Percentiles rank a stretch among this genome's conserved stretches.
These are phyloP conservation scores for Leucaena leucocephala DNA, from an alignment of 306 rosid genomes.

Conservation along the genomic window DNA sequence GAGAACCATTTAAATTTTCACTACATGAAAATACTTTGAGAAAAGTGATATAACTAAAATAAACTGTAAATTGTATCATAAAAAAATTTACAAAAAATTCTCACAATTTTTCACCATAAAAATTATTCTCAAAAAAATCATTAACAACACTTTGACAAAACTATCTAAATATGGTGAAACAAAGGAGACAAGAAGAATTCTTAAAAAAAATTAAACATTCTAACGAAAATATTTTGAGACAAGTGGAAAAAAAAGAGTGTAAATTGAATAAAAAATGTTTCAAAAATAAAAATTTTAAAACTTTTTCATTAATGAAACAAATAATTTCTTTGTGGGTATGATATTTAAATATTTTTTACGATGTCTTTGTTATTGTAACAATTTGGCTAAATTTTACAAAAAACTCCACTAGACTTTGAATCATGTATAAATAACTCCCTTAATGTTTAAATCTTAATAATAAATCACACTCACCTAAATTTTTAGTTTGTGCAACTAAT, in stretches of 20 bases:
- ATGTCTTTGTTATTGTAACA: no score
- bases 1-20: not conserved
- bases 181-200: not conserved
- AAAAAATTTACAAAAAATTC: not conserved
- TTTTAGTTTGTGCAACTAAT: no score
- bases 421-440: no score
- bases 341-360: not conserved
- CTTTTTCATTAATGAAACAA: no score
- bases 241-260: not conserved
- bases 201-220: not conserved
- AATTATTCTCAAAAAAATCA: not conserved
- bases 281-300: not conserved
- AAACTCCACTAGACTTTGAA: no score
- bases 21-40: no score
- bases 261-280: not conserved
- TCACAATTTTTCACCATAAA: not conserved
- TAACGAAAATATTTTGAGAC: not conserved
- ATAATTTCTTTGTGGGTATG: not conserved
- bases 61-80: no score
- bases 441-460: no score
- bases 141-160: not conserved
- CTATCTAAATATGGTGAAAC: not conserved
- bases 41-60: no score
- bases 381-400: no score
- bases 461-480: no score